These are phyloP conservation scores for Cercospora zeina DNA, from an alignment of 2,329 filamentous ascomycete species.

Conservation along the genomic window DNA sequence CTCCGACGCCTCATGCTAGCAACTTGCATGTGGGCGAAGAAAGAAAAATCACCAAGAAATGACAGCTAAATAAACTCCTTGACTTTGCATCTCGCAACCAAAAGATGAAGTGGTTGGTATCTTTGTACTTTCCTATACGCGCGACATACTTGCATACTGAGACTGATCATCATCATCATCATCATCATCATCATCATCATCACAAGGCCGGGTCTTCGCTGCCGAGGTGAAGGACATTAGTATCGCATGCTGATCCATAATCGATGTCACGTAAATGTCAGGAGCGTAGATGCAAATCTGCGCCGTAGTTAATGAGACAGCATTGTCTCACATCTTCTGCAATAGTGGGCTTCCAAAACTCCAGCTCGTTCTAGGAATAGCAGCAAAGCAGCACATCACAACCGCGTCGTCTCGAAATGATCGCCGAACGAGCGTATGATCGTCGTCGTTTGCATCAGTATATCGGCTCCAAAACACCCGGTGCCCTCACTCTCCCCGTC, in stretches of 20 bases:
- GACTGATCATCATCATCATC: neutral
- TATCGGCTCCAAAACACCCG: neutral
- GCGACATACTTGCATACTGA: conserved; percentile 2
- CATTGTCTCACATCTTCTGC: no score
- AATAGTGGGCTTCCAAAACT: no score
- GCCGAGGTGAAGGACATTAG: neutral
- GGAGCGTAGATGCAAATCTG: neutral
- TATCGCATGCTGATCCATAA: neutral
- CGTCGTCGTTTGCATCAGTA: neutral
- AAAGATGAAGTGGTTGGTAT: neutral
- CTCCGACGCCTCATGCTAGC: neutral
- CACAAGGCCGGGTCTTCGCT: neutral
- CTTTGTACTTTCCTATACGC: neutral
- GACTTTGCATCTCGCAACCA: conserved; percentile 5
- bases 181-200: neutral
- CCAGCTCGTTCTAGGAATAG: neutral
- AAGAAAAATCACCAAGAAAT: neutral
- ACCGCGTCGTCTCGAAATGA: neutral
- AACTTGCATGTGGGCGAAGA: neutral
- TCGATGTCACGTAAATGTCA: neutral
- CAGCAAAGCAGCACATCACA: no score
- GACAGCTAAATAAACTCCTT: conserved; percentile 5
- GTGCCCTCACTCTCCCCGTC: neutral
- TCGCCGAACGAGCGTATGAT: neutral
- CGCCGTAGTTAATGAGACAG: neutral